These are phyloP conservation scores for Periconia digitata DNA, from an alignment of 2,329 filamentous ascomycete genomes.

Conservation along the genomic window DNA sequence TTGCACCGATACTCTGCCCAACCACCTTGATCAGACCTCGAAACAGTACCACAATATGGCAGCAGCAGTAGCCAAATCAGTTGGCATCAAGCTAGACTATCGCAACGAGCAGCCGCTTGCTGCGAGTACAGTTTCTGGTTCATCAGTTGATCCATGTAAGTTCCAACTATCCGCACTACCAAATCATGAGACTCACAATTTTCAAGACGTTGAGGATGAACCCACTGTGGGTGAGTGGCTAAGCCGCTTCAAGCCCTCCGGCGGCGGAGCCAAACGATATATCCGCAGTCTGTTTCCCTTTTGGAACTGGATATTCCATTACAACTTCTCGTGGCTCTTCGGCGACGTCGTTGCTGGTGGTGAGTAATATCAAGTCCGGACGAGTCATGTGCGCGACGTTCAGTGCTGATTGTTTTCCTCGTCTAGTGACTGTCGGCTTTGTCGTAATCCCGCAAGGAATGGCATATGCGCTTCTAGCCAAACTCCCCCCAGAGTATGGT, in stretches of 20 bases:
- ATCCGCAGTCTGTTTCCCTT: conserved; percentile 80
- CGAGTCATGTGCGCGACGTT: background rate
- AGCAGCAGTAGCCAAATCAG: conserved; percentile 65
- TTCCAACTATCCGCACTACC: background rate
- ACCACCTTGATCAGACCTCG: too few species aligned
- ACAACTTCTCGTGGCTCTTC: conserved; percentile 85
- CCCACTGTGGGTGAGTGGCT: conserved; percentile 77
- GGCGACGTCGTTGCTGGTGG: conserved; percentile 91
- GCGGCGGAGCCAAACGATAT: conserved; percentile 61
- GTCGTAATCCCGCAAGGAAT: conserved; percentile 95
- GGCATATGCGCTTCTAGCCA: conserved; percentile 87
- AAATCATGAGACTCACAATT: conserved; percentile 50
- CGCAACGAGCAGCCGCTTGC: conserved; percentile 58
- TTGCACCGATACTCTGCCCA: background rate
- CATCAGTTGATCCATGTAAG: conserved; percentile 58
- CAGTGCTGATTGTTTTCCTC: background rate
- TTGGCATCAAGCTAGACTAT: conserved; percentile 80
- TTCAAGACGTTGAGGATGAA: conserved; percentile 78
- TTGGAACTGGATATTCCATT: conserved; percentile 81
- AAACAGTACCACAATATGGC: conserved; percentile 6
- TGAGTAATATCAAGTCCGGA: too few species aligned
- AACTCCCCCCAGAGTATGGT: conserved; percentile 78
- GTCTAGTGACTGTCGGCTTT: conserved; percentile 66
- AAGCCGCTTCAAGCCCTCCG: conserved; percentile 61
- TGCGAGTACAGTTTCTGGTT: conserved; percentile 62